Conservation (phyloP, 208 protist genomes). For the Trypanosoma mega region DNA sequence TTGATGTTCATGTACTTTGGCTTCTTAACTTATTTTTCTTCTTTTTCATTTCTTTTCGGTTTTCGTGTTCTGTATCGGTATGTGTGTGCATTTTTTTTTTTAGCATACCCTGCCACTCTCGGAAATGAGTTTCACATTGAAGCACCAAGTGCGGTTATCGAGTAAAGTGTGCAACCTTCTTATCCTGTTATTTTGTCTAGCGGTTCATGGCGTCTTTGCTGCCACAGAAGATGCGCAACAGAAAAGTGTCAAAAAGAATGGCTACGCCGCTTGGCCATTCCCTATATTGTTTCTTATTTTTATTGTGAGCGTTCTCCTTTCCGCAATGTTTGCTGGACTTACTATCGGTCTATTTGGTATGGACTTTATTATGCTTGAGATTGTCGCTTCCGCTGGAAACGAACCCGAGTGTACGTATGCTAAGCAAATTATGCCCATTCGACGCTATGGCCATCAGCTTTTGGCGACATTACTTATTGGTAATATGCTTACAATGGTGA, state of each 20-base stretch:
- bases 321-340: slow-evolving; percentile 80
- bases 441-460: slow-evolving; percentile 67
- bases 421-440: slow-evolving; percentile 62
- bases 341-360: slow-evolving; percentile 84
- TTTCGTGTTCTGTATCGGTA: too few relatives aligned
- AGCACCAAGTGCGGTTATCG: too few relatives aligned
- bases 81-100: too few relatives aligned
- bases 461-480: slow-evolving; percentile 71
- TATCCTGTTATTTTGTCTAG: too few relatives aligned
- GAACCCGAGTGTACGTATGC: slow-evolving; percentile 73
- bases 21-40: too few relatives aligned
- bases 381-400: slow-evolving; percentile 67
- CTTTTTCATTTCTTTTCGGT: too few relatives aligned
- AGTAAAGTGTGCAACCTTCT: too few relatives aligned
- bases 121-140: too few relatives aligned
- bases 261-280: slow-evolving; percentile 49
- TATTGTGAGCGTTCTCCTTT: slow-evolving; percentile 42
- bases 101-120: too few relatives aligned
- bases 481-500: slow-evolving; percentile 79
- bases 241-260: slow-evolving; percentile 23
- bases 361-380: slow-evolving; percentile 73
- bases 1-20: too few relatives aligned
- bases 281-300: slow-evolving; percentile 45
- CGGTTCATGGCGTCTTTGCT: not conserved
- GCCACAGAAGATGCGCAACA: not conserved